Conservation (phyloP, 2,329 filamentous ascomycete genomes). For the Exophiala aquamarina region DNA sequence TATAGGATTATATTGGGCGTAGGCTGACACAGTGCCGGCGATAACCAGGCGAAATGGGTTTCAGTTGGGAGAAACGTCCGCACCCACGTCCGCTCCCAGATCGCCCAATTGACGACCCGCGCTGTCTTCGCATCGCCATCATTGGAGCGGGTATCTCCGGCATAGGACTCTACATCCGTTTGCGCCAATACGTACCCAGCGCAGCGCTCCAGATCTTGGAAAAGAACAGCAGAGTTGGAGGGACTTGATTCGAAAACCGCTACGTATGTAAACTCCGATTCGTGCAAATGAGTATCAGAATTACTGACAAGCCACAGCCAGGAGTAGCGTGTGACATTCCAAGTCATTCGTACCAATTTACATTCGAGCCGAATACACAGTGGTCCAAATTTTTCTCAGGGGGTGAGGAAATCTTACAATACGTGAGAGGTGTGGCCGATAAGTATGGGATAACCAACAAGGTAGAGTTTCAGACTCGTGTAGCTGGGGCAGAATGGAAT, state of each 20-base stretch:
- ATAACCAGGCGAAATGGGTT: too few relatives aligned
- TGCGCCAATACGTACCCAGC: slow-evolving; percentile 7
- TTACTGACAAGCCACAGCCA: too few relatives aligned
- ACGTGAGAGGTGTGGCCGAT: slow-evolving; percentile 15
- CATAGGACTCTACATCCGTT: slow-evolving; percentile 37
- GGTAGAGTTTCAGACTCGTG: slow-evolving; percentile 11
- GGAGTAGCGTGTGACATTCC: slow-evolving; percentile 22
- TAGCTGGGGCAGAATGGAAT: neutral
- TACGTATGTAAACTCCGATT: too few relatives aligned
- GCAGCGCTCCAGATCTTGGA: slow-evolving; percentile 27
- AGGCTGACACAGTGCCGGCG: too few relatives aligned
- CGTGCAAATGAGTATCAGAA: too few relatives aligned
- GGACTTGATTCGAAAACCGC: slow-evolving; percentile 32
- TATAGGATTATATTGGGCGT: too few relatives aligned
- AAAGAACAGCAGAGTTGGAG: slow-evolving; percentile 30
- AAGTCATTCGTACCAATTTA: slow-evolving; percentile 17
- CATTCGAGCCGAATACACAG: slow-evolving; percentile 20
- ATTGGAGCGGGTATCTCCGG: slow-evolving; percentile 43
- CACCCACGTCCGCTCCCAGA: too few relatives aligned
- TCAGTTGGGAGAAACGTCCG: too few relatives aligned
- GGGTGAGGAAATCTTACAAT: slow-evolving; percentile 20
- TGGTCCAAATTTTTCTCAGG: slow-evolving; percentile 19
- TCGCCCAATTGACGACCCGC: too few relatives aligned
- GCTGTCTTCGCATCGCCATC: slow-evolving; percentile 11
- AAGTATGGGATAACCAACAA: slow-evolving; percentile 23